These are phyloP conservation scores for Marasmius tenuissimus DNA, from an alignment of 1,284 basidiomycete genomes.

Conservation along the genomic window DNA sequence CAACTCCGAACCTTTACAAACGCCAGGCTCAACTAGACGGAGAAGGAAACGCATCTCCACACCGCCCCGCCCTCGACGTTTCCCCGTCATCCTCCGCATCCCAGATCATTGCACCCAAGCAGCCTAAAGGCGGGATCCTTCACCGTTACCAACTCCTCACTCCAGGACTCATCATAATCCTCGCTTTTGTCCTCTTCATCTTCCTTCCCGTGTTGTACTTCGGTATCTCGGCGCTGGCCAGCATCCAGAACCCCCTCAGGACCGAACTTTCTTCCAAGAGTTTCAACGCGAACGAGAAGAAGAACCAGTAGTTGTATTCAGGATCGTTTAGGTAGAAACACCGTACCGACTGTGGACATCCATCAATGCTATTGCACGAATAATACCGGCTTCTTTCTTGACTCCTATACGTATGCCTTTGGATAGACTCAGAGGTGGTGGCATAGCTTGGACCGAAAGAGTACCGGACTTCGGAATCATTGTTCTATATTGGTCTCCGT, in stretches of 20 bases:
- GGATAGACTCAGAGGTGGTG: background rate
- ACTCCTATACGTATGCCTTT: background rate
- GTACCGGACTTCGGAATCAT: background rate
- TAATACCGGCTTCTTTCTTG: background rate
- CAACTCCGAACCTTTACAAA: constrained; percentile 37
- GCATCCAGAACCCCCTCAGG: constrained; percentile 73
- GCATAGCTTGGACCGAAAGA: background rate
- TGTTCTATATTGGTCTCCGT: background rate
- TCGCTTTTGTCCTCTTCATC: constrained; percentile 71
- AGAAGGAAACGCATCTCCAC: constrained; percentile 22
- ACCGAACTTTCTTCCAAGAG: constrained; percentile 60
- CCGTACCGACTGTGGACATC: background rate
- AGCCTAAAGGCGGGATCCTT: constrained; percentile 58
- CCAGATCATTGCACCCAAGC: constrained; percentile 20
- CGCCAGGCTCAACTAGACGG: constrained; percentile 27
- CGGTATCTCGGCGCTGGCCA: constrained; percentile 68
- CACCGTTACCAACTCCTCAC: constrained; percentile 79
- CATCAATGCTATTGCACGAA: background rate
- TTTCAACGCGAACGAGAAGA: constrained; percentile 70
- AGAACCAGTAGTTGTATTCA: constrained; percentile 76
- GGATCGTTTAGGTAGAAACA: background rate
- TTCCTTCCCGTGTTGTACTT: constrained; percentile 70
- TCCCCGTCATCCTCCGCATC: constrained; percentile 14
- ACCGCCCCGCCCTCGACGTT: constrained; percentile 22
- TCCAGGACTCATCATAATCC: constrained; percentile 71